Percentiles rank a stretch among this genome's conserved stretches.
Conservation (phyloP, 148 eudicot genomes). For the Fagopyrum homotropicum region DNA sequence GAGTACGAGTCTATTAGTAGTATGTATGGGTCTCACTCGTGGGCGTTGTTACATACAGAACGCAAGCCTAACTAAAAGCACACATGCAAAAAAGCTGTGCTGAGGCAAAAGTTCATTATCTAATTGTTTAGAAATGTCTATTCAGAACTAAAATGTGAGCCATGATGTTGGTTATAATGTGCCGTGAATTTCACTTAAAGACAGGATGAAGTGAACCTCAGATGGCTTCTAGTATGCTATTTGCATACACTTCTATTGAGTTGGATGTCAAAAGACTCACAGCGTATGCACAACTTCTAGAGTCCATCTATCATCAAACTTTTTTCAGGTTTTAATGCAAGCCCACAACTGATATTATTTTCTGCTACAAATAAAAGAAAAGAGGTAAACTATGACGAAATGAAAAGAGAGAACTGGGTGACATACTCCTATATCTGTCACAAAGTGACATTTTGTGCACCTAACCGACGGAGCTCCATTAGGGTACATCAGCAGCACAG, state of each 20-base stretch:
- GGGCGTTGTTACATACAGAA: background rate
- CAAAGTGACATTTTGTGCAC: conserved; percentile 64
- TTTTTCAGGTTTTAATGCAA: background rate
- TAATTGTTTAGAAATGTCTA: background rate
- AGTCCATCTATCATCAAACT: background rate
- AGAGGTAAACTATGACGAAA: background rate
- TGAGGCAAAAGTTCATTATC: background rate
- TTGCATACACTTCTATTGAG: background rate
- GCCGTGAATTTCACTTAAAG: background rate
- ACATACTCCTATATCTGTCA: conserved; percentile 74
- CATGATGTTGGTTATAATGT: background rate
- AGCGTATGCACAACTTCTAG: background rate
- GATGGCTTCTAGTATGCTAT: background rate
- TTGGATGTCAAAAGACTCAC: background rate
- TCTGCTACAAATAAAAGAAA: background rate
- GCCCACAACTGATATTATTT: background rate
- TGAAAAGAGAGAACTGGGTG: background rate
- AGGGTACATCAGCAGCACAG: conserved; percentile 84
- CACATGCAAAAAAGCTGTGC: background rate
- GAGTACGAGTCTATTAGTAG: background rate
- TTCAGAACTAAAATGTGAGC: background rate
- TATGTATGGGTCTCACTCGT: background rate
- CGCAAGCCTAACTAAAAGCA: background rate
- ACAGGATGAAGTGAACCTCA: background rate
- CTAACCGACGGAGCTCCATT: conserved; percentile 69